Evolutionary conservation across 2,329 filamentous ascomycete genomes (phyloP), one percentile per base, ranked within the genome.

Genomic region (Macrophomina phaseolina): DNA sequence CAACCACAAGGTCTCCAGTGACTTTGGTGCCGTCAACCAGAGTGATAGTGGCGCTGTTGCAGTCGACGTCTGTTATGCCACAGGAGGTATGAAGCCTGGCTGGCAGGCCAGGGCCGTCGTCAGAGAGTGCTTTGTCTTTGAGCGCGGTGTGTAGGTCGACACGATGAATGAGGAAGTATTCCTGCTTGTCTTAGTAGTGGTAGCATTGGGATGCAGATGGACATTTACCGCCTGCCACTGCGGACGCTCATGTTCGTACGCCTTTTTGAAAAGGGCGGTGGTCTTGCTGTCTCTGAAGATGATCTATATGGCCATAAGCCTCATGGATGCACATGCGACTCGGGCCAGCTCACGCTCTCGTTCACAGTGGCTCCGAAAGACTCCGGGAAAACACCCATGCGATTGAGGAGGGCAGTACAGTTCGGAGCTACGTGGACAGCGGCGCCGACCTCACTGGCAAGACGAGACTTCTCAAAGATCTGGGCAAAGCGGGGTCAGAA

Each of bases 341-440:
- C 23, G 3, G 32, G 4, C 3, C 12, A n/a, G 12, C 61, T 42
- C 9, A 64, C 61, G 5, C 61, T 64, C 36, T 64, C 36, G n/a
- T 32, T 18, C 3, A 42, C 23, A 0, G 55, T 72, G 7, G 82
- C 79, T 1, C 81, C 81, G 49, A 78, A 78, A 0, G 74, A 73
- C 65, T 80, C 77, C 0, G 80, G 76, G 58, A 76, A 73, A 1
- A 85, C 69, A 0, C 83, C 82, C 58, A 84, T 74, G 38, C 81
- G 75, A 11, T 76, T 74, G 4, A 90, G 77, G 2, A 90, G 75
- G 0, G 86, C 85, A 73, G 89, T 88, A 2, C 83, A 79, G 70
- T 90, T 91, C 0, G 89, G 87, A 0, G 85, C 83, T 4, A 90
- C 73, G 71, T 90, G 87, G n/a, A 90, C 82, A 0, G 87, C 87